phyloP scores from a whole-genome alignment of 2,329 filamentous ascomycete genomes.

The Aspergillus fumigatus region DNA sequence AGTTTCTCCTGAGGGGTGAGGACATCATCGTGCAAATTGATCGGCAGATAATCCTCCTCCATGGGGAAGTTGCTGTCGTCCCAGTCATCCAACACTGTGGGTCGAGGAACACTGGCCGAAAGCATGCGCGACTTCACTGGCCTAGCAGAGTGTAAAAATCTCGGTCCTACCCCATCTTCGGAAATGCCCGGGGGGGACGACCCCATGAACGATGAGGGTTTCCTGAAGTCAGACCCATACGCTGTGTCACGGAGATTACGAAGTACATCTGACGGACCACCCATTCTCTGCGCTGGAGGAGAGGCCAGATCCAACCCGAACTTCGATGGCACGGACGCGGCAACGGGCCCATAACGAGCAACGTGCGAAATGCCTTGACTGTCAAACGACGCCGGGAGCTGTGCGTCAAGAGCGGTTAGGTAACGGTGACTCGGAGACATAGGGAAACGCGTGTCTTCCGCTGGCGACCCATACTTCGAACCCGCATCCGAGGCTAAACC shows the following conservation, averaged over 20 bases:
- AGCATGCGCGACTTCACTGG: slow-evolving; percentile 55
- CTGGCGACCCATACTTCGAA: slow-evolving; percentile 76
- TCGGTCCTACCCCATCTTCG: slow-evolving; percentile 64
- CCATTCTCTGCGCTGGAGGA: slow-evolving; percentile 66
- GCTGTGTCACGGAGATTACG: slow-evolving; percentile 61
- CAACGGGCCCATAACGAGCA: slow-evolving; percentile 82
- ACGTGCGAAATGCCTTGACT: slow-evolving; percentile 92
- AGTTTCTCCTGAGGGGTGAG: slow-evolving; percentile 59
- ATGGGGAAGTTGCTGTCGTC: slow-evolving; percentile 66
- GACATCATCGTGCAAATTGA: slow-evolving; percentile 59
- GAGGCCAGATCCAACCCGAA: slow-evolving; percentile 73
- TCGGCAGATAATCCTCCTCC: slow-evolving; percentile 85
- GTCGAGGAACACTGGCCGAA: slow-evolving; percentile 57
- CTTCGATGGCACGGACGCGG: slow-evolving; percentile 85
- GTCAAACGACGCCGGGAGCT: slow-evolving; percentile 90
- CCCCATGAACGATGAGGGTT: slow-evolving; percentile 46
- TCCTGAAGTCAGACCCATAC: slow-evolving; percentile 68
- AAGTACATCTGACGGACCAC: slow-evolving; percentile 60
- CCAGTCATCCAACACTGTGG: slow-evolving; percentile 53
- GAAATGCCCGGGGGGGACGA: slow-evolving; percentile 58
- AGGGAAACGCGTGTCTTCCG: slow-evolving; percentile 70
- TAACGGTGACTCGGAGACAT: slow-evolving; percentile 68
- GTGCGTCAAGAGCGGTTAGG: slow-evolving; percentile 90
- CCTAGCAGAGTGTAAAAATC: slow-evolving; percentile 62
- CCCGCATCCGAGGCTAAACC: slow-evolving; percentile 55